Conservation (phyloP, 2,329 filamentous ascomycete species). For the Xylariaceae sp. region DNA sequence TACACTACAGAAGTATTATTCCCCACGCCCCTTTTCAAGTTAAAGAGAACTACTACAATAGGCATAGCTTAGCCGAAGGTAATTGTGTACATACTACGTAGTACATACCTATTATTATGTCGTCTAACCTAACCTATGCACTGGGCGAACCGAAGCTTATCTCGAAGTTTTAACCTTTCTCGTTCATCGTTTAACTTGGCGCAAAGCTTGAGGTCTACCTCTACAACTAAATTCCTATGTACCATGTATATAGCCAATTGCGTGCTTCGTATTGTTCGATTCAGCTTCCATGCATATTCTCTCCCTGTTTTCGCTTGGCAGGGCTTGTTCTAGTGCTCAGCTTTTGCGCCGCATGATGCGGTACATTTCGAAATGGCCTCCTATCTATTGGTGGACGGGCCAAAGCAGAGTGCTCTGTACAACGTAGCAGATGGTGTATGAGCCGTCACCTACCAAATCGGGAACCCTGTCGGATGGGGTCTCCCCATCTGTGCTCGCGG, state of each 20-base stretch:
- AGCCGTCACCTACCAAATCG: conserved; percentile 21
- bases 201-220: background rate
- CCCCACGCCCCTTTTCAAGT: no score
- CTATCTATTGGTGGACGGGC: conserved; percentile 10
- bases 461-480: conserved; percentile 2
- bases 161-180: no score
- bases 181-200: background rate
- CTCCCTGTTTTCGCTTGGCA: background rate
- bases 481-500: conserved; percentile 22
- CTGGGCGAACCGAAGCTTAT: no score
- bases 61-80: no score
- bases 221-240: background rate
- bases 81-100: no score
- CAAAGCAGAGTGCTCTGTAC: conserved; percentile 9
- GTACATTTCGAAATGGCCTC: conserved; percentile 13
- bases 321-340: background rate
- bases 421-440: conserved; percentile 20
- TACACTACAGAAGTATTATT: no score
- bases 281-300: conserved; percentile 21
- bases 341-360: conserved; percentile 1
- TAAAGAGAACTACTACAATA: no score
- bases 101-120: no score
- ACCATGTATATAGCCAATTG: background rate
- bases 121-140: no score
- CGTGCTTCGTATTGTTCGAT: conserved; percentile 15